Base-by-base conservation (phyloP, 345 rosid genomes). In the Diplotaxis tenuifolia region DNA sequence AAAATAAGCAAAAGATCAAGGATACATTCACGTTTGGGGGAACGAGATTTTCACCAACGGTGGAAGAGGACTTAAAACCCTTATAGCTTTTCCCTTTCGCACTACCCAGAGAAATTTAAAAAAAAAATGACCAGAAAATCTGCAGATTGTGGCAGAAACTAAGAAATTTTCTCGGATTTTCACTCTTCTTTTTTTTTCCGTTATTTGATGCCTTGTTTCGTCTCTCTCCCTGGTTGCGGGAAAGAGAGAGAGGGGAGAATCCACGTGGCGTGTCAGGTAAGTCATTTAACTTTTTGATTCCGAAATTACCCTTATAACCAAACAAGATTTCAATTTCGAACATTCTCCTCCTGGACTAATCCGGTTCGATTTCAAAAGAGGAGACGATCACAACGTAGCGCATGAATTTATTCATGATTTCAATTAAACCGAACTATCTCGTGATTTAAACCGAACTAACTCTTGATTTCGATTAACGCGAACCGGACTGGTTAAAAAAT, bases 211-310 rank as follows among this genome's bases (percentile, higher is more conserved):
- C 72, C 65, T 77, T 67, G 27, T 47, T 45, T 76, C 55, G 66
- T 40, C 71, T 9, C 55, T 18, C 38, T 54, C 11, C 22, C 68
- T 69, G 29, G 67, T 75, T 75, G 8, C 70, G 54, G 49, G 73
- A 70, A 66, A 67, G 34, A 67, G 42, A 68, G 31, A 38, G 11
- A 10, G 45, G 11, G 45, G 9, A n/a, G 54, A 70, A 63, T 56
- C 76, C 67, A 83, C 86, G 86, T 75, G 73, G 74, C 79, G 71
- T 79, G 71, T 20, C 65, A 68, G 25, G 71, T 53, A 68, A 45
- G 71, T 52, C 49, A 67, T 4, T 50, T 2, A 3, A 2, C 19
- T 5, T 0, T 8, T 3, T 11, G 29, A 18, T 78, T 50, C 78
- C 86, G 4, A 22, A 29, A 49, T 29, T 72, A 52, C 78, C 86